A percentile compares a stretch with the other conserved stretches of the same genome.
Evolutionary conservation across 2,329 filamentous ascomycete genomes (phyloP).

Genomic region (Aaosphaeria arxii): DNA sequence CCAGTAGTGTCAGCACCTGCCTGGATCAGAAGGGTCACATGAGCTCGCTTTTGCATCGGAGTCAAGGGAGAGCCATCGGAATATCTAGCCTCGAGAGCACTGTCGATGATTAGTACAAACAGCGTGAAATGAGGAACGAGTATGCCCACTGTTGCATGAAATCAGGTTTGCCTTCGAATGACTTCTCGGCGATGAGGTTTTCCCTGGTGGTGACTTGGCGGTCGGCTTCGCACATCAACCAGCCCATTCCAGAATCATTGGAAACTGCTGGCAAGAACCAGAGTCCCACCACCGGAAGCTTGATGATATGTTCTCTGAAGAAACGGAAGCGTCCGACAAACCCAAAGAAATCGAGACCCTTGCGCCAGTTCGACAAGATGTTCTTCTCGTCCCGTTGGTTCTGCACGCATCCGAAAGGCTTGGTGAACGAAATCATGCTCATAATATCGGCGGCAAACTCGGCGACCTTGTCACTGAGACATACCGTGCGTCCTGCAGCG

Average conservation of each 20-base stretch:
- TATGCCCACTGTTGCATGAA: conserved; percentile 29
- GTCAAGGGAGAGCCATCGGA: conserved; percentile 27
- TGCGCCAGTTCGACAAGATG: conserved; percentile 37
- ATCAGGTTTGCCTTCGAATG: conserved; percentile 22
- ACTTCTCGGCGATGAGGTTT: conserved; percentile 17
- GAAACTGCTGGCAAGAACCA: conserved; percentile 30
- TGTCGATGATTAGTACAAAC: conserved; percentile 7
- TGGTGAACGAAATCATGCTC: conserved; percentile 38
- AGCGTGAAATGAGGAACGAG: not conserved
- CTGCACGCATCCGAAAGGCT: conserved; percentile 39
- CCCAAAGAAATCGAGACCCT: conserved; percentile 37
- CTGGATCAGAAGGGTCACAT: conserved; percentile 46
- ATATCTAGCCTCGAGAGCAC: conserved; percentile 32
- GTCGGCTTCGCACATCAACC: conserved; percentile 37
- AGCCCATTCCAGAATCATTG: conserved; percentile 35
- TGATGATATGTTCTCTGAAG: conserved; percentile 33
- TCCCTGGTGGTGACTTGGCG: conserved; percentile 29
- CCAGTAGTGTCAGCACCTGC: conserved; percentile 54
- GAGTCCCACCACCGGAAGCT: conserved; percentile 15
- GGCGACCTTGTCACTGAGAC: conserved; percentile 37
- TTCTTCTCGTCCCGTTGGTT: conserved; percentile 39
- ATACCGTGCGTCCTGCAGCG: conserved; percentile 16
- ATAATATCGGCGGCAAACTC: conserved; percentile 44
- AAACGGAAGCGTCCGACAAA: conserved; percentile 34
- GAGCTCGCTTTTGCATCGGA: conserved; percentile 30